A percentile compares a stretch with the other conserved stretches of the same genome.
Evolutionary conservation across 805 yeast species (phyloP).

Genomic region (Cyberlindnera samutprakarnensis): DNA sequence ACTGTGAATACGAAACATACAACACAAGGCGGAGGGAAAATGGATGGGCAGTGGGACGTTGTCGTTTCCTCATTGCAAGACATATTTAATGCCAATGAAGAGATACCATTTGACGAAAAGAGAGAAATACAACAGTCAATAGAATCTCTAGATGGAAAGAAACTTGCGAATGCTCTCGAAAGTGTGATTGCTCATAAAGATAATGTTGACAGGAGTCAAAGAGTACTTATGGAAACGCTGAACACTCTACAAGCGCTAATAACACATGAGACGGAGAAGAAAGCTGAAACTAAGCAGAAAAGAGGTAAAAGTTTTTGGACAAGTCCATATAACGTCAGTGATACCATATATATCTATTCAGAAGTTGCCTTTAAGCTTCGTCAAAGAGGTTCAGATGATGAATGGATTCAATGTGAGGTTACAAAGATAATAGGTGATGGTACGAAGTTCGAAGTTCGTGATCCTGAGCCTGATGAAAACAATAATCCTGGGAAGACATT

Average conservation of each 20-base stretch:
- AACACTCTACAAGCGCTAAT: slow-evolving; percentile 43
- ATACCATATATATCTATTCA: slow-evolving; percentile 54
- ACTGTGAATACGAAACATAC: no score
- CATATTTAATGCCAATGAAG: slow-evolving; percentile 54
- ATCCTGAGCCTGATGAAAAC: slow-evolving; percentile 95
- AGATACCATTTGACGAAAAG: slow-evolving; percentile 39
- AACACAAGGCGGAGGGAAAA: no score
- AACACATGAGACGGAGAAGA: slow-evolving; percentile 18
- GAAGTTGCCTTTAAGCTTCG: slow-evolving; percentile 83
- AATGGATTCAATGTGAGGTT: slow-evolving; percentile 96
- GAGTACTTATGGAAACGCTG: slow-evolving; percentile 33
- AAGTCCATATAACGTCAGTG: slow-evolving; percentile 53
- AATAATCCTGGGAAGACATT: slow-evolving; percentile 83
- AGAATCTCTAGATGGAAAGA: slow-evolving; percentile 28
- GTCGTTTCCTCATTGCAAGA: slow-evolving; percentile 63
- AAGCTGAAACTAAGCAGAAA: slow-evolving; percentile 18
- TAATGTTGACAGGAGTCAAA: slow-evolving; percentile 45
- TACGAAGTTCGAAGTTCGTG: slow-evolving; percentile 75
- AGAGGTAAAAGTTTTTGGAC: slow-evolving; percentile 28
- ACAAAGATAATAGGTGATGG: slow-evolving; percentile 72
- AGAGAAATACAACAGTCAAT: slow-evolving; percentile 24
- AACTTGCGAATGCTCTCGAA: slow-evolving; percentile 32
- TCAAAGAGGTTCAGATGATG: slow-evolving; percentile 65
- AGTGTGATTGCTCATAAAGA: slow-evolving; percentile 45
- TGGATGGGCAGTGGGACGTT: slow-evolving; percentile 64